Evolutionary conservation across 129 eudicot species (phyloP).

Genomic region (Lonicera japonica): DNA sequence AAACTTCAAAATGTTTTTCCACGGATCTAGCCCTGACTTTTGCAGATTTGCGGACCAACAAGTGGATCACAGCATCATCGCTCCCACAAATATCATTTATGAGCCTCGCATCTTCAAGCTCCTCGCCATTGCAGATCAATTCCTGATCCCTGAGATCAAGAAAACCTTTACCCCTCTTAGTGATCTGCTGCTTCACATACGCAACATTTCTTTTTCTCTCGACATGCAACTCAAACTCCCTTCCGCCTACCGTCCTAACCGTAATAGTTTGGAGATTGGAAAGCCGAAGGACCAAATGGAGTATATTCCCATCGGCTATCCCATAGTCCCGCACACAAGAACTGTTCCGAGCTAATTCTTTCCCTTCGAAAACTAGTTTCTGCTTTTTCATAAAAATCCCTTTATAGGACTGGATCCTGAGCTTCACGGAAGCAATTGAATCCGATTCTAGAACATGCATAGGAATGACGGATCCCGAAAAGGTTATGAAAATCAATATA

Average conservation of each 20-base stretch:
- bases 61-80: slow-evolving; percentile 46
- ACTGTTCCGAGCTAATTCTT: slow-evolving; percentile 44
- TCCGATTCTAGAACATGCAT: slow-evolving; percentile 55
- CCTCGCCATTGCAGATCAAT: slow-evolving; percentile 48
- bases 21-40: slow-evolving; percentile 42
- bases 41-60: slow-evolving; percentile 50
- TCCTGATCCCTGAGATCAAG: slow-evolving; percentile 36
- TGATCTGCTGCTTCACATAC: slow-evolving; percentile 59
- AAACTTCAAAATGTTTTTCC: slow-evolving; percentile 39
- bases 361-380: slow-evolving; percentile 60
- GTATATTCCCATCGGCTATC: slow-evolving; percentile 52
- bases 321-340: slow-evolving; percentile 60
- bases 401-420: slow-evolving; percentile 41
- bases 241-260: slow-evolving; percentile 54
- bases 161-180: slow-evolving; percentile 32
- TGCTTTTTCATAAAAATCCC: slow-evolving; percentile 52
- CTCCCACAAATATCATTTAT: slow-evolving; percentile 40
- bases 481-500: slow-evolving; percentile 43
- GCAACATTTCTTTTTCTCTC: slow-evolving; percentile 53
- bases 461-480: slow-evolving; percentile 54
- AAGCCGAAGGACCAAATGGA: slow-evolving; percentile 56
- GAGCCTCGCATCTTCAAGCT: slow-evolving; percentile 52
- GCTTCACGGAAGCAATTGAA: slow-evolving; percentile 68
- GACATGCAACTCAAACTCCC: slow-evolving; percentile 51
- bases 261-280: slow-evolving; percentile 55